These are phyloP conservation scores for Panicum hallii DNA, from an alignment of 202 grass and related monocot genomes.

Conservation along the genomic window DNA sequence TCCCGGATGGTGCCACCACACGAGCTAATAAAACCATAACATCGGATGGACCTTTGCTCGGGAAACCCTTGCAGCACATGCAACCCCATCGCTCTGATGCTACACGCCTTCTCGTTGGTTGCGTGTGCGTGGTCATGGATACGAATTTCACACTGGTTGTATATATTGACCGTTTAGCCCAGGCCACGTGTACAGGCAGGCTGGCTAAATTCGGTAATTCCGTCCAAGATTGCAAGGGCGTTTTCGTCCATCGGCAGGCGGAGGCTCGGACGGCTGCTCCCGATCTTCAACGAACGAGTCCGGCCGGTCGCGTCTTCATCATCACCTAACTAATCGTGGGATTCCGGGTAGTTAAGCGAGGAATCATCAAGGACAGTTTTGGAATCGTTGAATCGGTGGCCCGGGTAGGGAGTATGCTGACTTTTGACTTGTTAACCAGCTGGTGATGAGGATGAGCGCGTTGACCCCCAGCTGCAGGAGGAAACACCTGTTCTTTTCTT, in stretches of 20 bases:
- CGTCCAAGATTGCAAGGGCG: neutral
- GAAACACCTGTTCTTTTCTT: neutral
- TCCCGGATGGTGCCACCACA: neutral
- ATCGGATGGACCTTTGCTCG: neutral
- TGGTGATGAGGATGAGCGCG: neutral
- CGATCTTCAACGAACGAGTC: neutral
- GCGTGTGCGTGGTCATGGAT: neutral
- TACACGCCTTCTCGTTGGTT: neutral
- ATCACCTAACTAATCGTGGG: neutral
- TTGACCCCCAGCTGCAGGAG: neutral
- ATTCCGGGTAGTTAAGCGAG: neutral
- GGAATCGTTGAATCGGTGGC: neutral
- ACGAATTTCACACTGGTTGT: too few species aligned
- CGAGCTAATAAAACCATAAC: neutral
- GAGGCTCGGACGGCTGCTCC: neutral
- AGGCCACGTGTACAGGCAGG: too few species aligned
- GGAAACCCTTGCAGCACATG: neutral
- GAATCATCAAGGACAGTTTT: slow-evolving; percentile 24
- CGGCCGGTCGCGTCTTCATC: neutral
- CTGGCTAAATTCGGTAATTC: neutral
- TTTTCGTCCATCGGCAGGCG: neutral
- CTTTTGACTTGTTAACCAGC: neutral
- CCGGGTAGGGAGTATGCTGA: slow-evolving; percentile 16
- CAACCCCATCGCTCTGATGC: neutral
- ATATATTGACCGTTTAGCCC: too few species aligned